Percentiles rank a stretch among this genome's conserved stretches.
These are phyloP conservation scores for Candolleomyces aberdarensis DNA, from an alignment of 768 basidiomycete genomes.

Conservation along the genomic window DNA sequence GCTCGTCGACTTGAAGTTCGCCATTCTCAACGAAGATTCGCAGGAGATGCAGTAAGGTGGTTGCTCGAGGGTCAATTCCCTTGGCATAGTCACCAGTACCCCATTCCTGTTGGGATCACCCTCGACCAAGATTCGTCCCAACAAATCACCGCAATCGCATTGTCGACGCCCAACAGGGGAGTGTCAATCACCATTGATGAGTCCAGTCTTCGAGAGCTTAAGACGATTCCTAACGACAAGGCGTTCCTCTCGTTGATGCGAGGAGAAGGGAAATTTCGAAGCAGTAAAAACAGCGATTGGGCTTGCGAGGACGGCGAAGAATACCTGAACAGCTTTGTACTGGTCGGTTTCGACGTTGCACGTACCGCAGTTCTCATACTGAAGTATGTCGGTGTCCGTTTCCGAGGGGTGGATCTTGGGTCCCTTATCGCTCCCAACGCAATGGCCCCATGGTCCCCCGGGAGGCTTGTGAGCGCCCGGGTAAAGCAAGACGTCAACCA, in stretches of 20 bases:
- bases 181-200: background rate
- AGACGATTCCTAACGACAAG: background rate
- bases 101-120: slow-evolving; percentile 8
- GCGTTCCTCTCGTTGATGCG: slow-evolving; percentile 1
- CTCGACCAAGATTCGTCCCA: slow-evolving; percentile 5
- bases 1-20: slow-evolving; percentile 6
- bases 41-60: slow-evolving; percentile 10
- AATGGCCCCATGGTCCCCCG: slow-evolving; percentile 21
- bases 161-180: background rate
- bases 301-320: background rate
- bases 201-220: background rate
- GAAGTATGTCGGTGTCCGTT: slow-evolving; percentile 20
- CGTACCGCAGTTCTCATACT: slow-evolving; percentile 29
- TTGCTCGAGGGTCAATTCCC: background rate
- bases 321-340: slow-evolving; percentile 2
- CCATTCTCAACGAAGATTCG: background rate
- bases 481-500: slow-evolving; percentile 12
- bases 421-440: slow-evolving; percentile 20
- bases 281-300: background rate
- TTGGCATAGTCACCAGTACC: background rate
- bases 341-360: slow-evolving; percentile 37
- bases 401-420: slow-evolving; percentile 37
- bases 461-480: slow-evolving; percentile 20
- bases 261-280: background rate
- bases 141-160: background rate